Conservation (phyloP, 169 alveolate genomes). For the Eimeria necatrix region DNA sequence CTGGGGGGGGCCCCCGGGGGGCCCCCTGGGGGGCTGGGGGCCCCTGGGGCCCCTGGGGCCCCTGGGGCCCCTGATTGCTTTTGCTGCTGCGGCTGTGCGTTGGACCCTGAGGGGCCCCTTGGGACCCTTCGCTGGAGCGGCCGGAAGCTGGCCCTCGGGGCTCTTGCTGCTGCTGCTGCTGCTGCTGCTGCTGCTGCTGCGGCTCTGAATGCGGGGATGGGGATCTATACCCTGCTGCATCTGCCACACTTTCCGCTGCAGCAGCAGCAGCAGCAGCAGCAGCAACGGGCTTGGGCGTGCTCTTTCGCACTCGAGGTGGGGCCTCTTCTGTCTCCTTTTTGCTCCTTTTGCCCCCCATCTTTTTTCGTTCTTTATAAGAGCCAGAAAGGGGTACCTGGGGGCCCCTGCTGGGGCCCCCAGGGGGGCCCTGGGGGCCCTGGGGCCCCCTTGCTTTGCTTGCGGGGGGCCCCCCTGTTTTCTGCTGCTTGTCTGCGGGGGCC, state of each 20-base stretch:
- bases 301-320: neutral
- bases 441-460: neutral
- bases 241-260: neutral
- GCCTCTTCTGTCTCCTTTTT: conserved; percentile 28
- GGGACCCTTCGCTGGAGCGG: neutral
- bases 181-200: neutral
- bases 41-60: conserved; percentile 6
- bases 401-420: too few species aligned
- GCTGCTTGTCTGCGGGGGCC: too few species aligned
- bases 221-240: neutral
- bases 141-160: neutral
- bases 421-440: conserved; percentile 15
- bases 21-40: neutral
- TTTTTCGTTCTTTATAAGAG: neutral
- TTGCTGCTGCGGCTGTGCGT: conserved; percentile 1
- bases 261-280: conserved; percentile 48
- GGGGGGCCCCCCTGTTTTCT: too few species aligned
- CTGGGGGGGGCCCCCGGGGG: conserved; percentile 26
- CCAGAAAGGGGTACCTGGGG: too few species aligned
- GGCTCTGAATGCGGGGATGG: neutral
- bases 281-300: neutral
- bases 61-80: neutral
- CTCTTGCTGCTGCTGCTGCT: neutral
- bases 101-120: neutral
- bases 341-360: neutral